phyloP scores from a whole-genome alignment of 352 stramenopile genomes.

The Pythium inflatum region DNA sequence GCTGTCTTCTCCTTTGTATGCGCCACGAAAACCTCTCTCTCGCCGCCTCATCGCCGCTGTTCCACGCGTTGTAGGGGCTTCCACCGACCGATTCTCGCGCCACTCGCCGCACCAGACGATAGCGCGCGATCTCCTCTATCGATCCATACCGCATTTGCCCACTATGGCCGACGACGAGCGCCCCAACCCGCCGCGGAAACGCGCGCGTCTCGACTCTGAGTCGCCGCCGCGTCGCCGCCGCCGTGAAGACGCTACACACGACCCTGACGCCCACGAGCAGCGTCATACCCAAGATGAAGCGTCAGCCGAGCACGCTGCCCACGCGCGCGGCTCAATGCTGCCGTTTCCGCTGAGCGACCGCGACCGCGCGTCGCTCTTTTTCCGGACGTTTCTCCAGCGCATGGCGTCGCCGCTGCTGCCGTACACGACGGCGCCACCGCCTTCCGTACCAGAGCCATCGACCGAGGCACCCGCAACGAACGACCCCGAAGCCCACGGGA shows the following conservation, averaged over 20 bases:
- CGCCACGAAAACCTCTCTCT: background rate
- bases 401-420: constrained; percentile 31
- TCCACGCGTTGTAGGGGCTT: constrained; percentile 10
- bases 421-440: constrained; percentile 6
- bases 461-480: background rate
- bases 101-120: constrained; percentile 15
- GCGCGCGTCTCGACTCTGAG: constrained; percentile 36
- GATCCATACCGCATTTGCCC: constrained; percentile 19
- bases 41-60: background rate
- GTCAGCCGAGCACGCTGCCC: background rate
- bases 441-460: background rate
- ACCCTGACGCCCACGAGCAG: background rate
- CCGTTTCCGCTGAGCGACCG: constrained; percentile 34
- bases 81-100: background rate
- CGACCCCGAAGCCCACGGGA: background rate
- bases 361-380: constrained; percentile 34
- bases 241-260: constrained; percentile 11
- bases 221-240: constrained; percentile 33
- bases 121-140: constrained; percentile 8
- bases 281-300: background rate
- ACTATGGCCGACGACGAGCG: constrained; percentile 40
- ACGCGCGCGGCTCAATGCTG: constrained; percentile 29
- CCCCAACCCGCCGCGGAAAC: constrained; percentile 40
- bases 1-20: constrained; percentile 22
- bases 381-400: constrained; percentile 28